phyloP scores from a whole-genome alignment of 257 asterid genomes.

The Voacanga thouarsii region DNA sequence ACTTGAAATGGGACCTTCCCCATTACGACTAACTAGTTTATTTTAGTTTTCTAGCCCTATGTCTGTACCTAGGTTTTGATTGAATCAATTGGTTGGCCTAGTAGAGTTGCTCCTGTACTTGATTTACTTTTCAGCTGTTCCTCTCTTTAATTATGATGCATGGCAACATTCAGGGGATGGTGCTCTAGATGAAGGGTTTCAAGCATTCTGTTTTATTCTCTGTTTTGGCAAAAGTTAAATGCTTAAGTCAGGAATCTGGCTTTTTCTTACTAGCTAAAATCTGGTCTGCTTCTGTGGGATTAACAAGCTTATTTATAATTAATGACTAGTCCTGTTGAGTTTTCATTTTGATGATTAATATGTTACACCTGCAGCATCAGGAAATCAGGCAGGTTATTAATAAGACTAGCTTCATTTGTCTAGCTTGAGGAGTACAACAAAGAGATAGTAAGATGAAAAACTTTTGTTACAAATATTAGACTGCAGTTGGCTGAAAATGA shows the following conservation, averaged over 20 bases:
- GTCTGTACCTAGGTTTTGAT: not conserved
- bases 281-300: not conserved
- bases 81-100: not conserved
- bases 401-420: too few species aligned
- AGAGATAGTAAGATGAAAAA: not conserved
- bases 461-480: not conserved
- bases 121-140: not conserved
- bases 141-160: not conserved
- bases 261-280: not conserved
- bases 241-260: not conserved
- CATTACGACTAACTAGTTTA: not conserved
- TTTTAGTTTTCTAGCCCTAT: too few species aligned
- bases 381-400: not conserved
- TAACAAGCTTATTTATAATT: not conserved
- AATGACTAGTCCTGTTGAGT: not conserved
- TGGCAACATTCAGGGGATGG: not conserved
- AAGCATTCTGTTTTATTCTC: not conserved
- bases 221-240: not conserved
- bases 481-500: not conserved
- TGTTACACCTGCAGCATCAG: not conserved
- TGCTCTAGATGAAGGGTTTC: not conserved
- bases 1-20: not conserved
- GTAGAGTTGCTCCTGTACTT: not conserved
- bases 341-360: not conserved
- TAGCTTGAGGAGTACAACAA: not conserved